Evolutionary conservation across 1,139 yeast species (phyloP), one percentile per base, ranked within the genome.

Genomic region (Saccharomyces hybrid): DNA sequence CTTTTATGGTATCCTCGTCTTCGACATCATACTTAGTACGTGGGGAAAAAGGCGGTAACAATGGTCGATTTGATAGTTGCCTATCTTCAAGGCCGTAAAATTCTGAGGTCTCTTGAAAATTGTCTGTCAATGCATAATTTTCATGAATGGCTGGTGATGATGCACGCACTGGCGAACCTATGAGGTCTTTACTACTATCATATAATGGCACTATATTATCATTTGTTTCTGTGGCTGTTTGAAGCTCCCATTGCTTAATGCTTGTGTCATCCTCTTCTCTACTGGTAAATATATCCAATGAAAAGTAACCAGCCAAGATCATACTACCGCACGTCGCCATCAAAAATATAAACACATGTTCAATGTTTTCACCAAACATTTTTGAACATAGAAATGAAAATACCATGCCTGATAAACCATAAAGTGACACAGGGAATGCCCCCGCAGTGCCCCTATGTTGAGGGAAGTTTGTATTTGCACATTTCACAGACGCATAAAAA

Each of bases 381-480:
- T 70, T 65, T 2, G 82, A 79, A 11, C 84, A 75, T 14, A 81
- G 62, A 1, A 64, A 58, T 1, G 76, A 71, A 52, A 68, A 73
- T 8, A 72, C 49, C 55, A 73, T 62, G 2, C 75, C 73, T 3
- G 76, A 78, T 57, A 82, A 69, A 0, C 86, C 87, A 65, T 77
- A 82, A 2, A 81, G 72, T 38, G 85, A 76, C 2, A 81, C 83
- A 0, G 86, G 86, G 20, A 79, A 72, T 0, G 85, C 82, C 4
- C 83, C 83, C 3, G 91, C 91, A 4, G 83, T 76, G 16, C 93
- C 93, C 61, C 86, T 75, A 63, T 84, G 82, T 38, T 78, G 71
- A 0, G 91, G 90, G 60, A 85, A 86, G 65, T 85, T 85, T 2
- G 86, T 73, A 23, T 87, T 86, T 2, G 86, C 80, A 7, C 86